Conservation (phyloP, 139 green algal species). For the Eudorina sp. region DNA sequence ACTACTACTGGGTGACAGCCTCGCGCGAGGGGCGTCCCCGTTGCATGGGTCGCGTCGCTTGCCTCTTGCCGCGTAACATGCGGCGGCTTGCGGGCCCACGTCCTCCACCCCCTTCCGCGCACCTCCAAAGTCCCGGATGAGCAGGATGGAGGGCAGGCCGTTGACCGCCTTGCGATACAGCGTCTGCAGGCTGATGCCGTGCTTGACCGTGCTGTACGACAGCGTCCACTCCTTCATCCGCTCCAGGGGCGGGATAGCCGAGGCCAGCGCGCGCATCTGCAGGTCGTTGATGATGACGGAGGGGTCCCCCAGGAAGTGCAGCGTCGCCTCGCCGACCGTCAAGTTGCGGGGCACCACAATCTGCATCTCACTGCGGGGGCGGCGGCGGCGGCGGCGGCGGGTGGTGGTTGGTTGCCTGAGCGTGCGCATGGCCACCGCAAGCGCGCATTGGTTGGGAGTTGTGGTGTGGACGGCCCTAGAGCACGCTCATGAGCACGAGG, state of each 20-base stretch:
- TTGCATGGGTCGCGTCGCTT: no score
- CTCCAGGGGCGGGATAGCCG: conserved; percentile 49
- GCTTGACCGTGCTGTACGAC: conserved; percentile 49
- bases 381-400: no score
- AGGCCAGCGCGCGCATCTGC: conserved; percentile 41
- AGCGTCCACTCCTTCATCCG: conserved; percentile 50
- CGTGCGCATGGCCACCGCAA: no score
- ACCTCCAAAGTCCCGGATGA: conserved; percentile 63
- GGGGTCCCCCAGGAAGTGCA: conserved; percentile 30
- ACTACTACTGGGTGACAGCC: no score
- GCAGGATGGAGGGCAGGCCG: conserved; percentile 52
- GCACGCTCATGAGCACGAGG: no score
- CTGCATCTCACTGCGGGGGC: conserved; percentile 24
- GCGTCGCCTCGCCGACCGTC: background rate
- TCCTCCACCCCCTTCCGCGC: no score
- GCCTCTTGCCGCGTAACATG: no score
- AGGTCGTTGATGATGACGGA: background rate
- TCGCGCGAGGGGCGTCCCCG: no score
- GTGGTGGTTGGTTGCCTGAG: no score
- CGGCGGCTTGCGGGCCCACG: no score
- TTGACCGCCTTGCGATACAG: conserved; percentile 65
- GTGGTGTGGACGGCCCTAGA: no score
- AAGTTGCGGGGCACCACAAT: conserved; percentile 39
- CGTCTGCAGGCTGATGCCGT: conserved; percentile 82
- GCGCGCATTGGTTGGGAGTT: no score